phyloP scores from a whole-genome alignment of 257 asterid species.

The Paulownia fortunei region DNA sequence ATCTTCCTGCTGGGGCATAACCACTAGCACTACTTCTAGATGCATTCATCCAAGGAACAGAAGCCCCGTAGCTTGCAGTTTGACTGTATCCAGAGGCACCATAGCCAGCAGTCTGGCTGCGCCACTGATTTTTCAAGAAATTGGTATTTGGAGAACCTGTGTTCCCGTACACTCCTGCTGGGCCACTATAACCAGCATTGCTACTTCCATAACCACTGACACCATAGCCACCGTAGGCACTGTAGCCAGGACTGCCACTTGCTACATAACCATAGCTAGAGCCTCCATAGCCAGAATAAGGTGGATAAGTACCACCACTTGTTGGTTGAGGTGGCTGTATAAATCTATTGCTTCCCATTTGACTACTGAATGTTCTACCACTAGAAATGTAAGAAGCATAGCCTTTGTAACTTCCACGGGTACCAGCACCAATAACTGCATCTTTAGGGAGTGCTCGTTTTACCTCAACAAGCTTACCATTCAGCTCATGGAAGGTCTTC shows the following conservation, averaged over 20 bases:
- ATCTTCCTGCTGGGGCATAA: constrained; percentile 25
- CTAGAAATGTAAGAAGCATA: constrained; percentile 31
- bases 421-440: constrained; percentile 34
- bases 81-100: constrained; percentile 30
- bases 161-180: constrained; percentile 31
- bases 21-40: constrained; percentile 29
- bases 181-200: constrained; percentile 31
- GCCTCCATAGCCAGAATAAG: constrained; percentile 36
- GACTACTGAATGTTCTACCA: constrained; percentile 20
- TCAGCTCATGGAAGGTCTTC: constrained; percentile 49
- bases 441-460: constrained; percentile 54
- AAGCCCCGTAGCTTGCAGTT: constrained; percentile 28
- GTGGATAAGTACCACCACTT: constrained; percentile 33
- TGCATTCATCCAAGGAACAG: constrained; percentile 33
- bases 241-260: constrained; percentile 24
- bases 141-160: constrained; percentile 25
- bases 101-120: constrained; percentile 27
- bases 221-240: constrained; percentile 37
- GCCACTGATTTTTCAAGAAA: constrained; percentile 36
- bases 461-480: constrained; percentile 50
- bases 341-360: constrained; percentile 25
- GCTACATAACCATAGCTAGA: constrained; percentile 39
- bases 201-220: constrained; percentile 27
- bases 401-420: constrained; percentile 33
- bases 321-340: constrained; percentile 30